phyloP scores from a whole-genome alignment of 805 yeast genomes.

The Schwanniomyces sp. region DNA sequence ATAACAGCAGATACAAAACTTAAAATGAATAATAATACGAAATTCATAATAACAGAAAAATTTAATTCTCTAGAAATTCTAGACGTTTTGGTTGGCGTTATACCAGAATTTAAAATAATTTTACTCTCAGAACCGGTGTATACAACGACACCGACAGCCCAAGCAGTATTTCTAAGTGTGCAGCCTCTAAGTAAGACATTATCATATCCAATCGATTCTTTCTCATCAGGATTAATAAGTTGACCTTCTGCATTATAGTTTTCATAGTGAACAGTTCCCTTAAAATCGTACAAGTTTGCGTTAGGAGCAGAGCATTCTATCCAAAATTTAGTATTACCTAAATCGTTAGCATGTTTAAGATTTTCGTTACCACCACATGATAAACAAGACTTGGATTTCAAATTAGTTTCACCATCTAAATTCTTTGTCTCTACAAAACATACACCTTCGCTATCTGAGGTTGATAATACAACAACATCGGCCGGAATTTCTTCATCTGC shows the following conservation, averaged over 20 bases:
- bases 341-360: slow-evolving; percentile 56
- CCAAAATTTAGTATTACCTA: slow-evolving; percentile 57
- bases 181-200: slow-evolving; percentile 73
- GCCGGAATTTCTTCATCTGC: slow-evolving; percentile 82
- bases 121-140: slow-evolving; percentile 78
- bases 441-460: slow-evolving; percentile 67
- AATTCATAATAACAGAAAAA: slow-evolving; percentile 63
- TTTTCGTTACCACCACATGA: slow-evolving; percentile 47
- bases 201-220: slow-evolving; percentile 61
- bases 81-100: slow-evolving; percentile 72
- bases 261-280: slow-evolving; percentile 62
- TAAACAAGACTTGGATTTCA: slow-evolving; percentile 58
- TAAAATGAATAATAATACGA: slow-evolving; percentile 56
- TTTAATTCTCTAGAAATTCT: slow-evolving; percentile 66
- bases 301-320: slow-evolving; percentile 76
- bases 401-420: slow-evolving; percentile 80
- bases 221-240: slow-evolving; percentile 33
- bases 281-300: slow-evolving; percentile 60
- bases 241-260: slow-evolving; percentile 30
- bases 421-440: slow-evolving; percentile 82
- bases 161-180: slow-evolving; percentile 69
- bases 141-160: slow-evolving; percentile 74
- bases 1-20: slow-evolving; percentile 70
- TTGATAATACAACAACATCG: slow-evolving; percentile 61
- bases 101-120: slow-evolving; percentile 75